A percentile compares a stretch with the other conserved stretches of the same genome.
Evolutionary conservation across 164 flowering plant genomes (phyloP).

Genomic region (Vitis vinifera): ASM3070453v1 NC_081818.1:29601501-29602000

Average conservation of each 20-base stretch:
- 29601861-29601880: slow-evolving; percentile 28
- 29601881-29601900: background rate
- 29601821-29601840: slow-evolving; percentile 21
- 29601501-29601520: background rate
- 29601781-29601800: too few relatives aligned
- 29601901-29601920: too few relatives aligned
- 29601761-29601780: too few relatives aligned
- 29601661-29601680: slow-evolving; percentile 8
- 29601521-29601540: background rate
- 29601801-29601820: background rate
- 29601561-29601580: background rate
- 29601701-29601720: slow-evolving; percentile 14
- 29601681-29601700: background rate
- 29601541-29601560: background rate
- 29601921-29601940: background rate
- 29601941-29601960: background rate
- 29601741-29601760: too few relatives aligned
- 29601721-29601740: slow-evolving; percentile 16
- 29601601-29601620: slow-evolving; percentile 12
- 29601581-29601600: slow-evolving; percentile 16
- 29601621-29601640: slow-evolving; percentile 13
- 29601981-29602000: background rate
- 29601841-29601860: slow-evolving; percentile 43
- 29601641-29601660: slow-evolving; percentile 10
- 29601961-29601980: background rate